These are phyloP conservation scores for Candida tropicalis DNA, from an alignment of 1,139 yeast genomes.

Conservation along the genomic window DNA sequence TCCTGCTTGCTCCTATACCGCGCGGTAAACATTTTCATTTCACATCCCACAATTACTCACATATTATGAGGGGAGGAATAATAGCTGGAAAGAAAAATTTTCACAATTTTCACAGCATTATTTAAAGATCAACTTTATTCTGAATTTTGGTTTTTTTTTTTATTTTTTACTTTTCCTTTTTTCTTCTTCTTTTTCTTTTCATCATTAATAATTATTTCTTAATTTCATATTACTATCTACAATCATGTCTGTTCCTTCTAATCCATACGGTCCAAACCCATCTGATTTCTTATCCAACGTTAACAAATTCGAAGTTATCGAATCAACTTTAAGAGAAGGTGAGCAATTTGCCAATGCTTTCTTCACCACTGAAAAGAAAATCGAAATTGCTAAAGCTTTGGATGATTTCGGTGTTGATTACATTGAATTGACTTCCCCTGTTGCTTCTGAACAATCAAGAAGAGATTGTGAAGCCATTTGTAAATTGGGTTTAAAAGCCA, in stretches of 20 bases:
- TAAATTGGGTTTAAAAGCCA: slow-evolving; percentile 93
- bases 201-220: background rate
- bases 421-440: slow-evolving; percentile 96
- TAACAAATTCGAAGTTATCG: slow-evolving; percentile 85
- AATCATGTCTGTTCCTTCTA: slow-evolving; percentile 23
- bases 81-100: too few species aligned
- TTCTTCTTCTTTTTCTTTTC: background rate
- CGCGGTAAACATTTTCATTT: background rate
- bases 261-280: slow-evolving; percentile 97
- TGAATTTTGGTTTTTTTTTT: background rate
- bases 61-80: too few species aligned
- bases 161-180: background rate
- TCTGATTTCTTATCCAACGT: slow-evolving; percentile 91
- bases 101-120: slow-evolving; percentile 2
- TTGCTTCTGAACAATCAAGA: slow-evolving; percentile 93
- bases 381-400: slow-evolving; percentile 95
- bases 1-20: background rate
- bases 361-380: slow-evolving; percentile 92
- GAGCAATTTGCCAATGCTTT: slow-evolving; percentile 98
- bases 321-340: slow-evolving; percentile 96
- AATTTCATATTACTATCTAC: background rate
- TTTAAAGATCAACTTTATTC: background rate
- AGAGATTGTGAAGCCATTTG: slow-evolving; percentile 97
- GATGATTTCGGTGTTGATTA: slow-evolving; percentile 98
- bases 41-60: slow-evolving; percentile 1